A percentile compares a stretch with the other conserved stretches of the same genome.
These are phyloP conservation scores for Penicillium sp. DNA, from an alignment of 2,329 filamentous ascomycete genomes.

Conservation along the genomic window DNA sequence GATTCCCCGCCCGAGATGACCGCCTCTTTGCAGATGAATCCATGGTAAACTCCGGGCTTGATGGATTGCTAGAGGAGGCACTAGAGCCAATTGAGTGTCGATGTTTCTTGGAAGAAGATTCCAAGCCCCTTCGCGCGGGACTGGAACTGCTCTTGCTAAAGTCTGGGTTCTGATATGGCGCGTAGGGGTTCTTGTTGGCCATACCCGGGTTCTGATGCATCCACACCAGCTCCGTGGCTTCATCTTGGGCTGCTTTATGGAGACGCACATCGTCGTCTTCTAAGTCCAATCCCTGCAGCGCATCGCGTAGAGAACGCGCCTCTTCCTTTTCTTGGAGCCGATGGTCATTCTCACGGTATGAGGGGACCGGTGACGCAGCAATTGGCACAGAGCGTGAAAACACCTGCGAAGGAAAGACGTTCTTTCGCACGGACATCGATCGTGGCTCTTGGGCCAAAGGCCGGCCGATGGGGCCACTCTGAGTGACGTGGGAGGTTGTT, in stretches of 20 bases:
- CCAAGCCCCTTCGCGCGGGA: slow-evolving; percentile 25
- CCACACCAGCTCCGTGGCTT: slow-evolving; percentile 66
- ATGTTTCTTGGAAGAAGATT: slow-evolving; percentile 10
- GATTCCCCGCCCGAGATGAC: slow-evolving; percentile 24
- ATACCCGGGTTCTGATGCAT: slow-evolving; percentile 59
- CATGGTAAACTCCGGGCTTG: slow-evolving; percentile 20
- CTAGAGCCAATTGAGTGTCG: slow-evolving; percentile 19
- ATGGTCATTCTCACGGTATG: slow-evolving; percentile 57
- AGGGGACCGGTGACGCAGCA: slow-evolving; percentile 37
- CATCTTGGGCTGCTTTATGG: slow-evolving; percentile 60
- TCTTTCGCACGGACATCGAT: slow-evolving; percentile 33
- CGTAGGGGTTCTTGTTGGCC: slow-evolving; percentile 50
- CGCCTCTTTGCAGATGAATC: slow-evolving; percentile 9
- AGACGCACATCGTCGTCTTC: slow-evolving; percentile 55
- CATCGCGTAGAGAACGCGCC: slow-evolving; percentile 56
- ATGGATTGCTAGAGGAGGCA: slow-evolving; percentile 18
- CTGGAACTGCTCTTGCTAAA: slow-evolving; percentile 44
- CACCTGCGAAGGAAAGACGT: slow-evolving; percentile 38
- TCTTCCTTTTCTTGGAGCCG: slow-evolving; percentile 62
- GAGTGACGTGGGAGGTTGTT: slow-evolving; percentile 29
- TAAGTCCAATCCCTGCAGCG: slow-evolving; percentile 60
- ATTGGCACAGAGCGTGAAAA: slow-evolving; percentile 26
- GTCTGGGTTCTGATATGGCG: slow-evolving; percentile 49
- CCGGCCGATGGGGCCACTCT: slow-evolving; percentile 33
- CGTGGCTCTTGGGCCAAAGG: slow-evolving; percentile 42